phyloP scores from a whole-genome alignment of 345 rosid species.

The Sapria himalayana region DNA sequence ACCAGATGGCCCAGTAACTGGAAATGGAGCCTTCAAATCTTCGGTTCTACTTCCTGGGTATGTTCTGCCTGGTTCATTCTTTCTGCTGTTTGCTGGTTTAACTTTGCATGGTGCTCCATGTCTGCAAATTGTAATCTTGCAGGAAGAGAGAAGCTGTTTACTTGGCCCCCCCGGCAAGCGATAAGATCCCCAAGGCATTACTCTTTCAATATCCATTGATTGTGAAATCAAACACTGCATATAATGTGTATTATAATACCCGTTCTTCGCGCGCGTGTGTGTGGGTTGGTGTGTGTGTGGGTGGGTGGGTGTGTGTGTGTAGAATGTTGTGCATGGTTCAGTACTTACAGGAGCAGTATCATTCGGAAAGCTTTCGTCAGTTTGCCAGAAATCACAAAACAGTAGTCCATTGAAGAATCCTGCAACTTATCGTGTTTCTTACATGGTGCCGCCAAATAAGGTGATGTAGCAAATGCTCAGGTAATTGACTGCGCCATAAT shows the following conservation, averaged over 20 bases:
- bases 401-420: slow-evolving; percentile 48
- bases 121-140: slow-evolving; percentile 9
- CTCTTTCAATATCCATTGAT: too few relatives aligned
- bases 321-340: slow-evolving; percentile 74
- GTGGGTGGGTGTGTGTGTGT: too few relatives aligned
- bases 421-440: slow-evolving; percentile 40
- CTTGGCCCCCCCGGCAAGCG: slow-evolving; percentile 63
- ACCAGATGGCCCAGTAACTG: slow-evolving; percentile 89
- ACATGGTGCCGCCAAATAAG: slow-evolving; percentile 79
- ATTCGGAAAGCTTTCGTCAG: slow-evolving; percentile 45
- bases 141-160: slow-evolving; percentile 80
- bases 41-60: slow-evolving; percentile 80
- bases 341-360: slow-evolving; percentile 61
- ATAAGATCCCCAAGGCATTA: slow-evolving; percentile 61
- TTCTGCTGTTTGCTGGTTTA: slow-evolving; percentile 4
- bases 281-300: too few relatives aligned
- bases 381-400: slow-evolving; percentile 21
- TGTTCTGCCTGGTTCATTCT: slow-evolving; percentile 6
- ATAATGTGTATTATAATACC: too few relatives aligned
- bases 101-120: not conserved
- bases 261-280: too few relatives aligned
- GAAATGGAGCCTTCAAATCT: slow-evolving; percentile 70
- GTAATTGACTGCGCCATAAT: too few relatives aligned
- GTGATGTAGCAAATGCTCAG: slow-evolving; percentile 15
- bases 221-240: too few relatives aligned